Evolutionary conservation across 495 filamentous ascomycete genomes (phyloP).

Genomic region (Xanthoparmelia taractica): DNA sequence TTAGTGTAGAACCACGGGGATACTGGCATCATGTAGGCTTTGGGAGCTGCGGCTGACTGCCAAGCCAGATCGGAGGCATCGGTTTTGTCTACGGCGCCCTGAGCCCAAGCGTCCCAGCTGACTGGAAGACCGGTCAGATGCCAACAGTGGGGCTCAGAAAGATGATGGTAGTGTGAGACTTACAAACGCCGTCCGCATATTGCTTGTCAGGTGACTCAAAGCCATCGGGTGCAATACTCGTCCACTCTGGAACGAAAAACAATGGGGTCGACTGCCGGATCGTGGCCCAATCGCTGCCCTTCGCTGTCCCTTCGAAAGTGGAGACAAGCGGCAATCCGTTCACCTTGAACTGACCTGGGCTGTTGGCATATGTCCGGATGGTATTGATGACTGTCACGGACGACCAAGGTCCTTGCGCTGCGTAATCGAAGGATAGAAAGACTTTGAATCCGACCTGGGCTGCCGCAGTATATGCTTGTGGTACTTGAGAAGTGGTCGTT

Average conservation of each 20-base stretch:
- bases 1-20: constrained; percentile 37
- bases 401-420: constrained; percentile 35
- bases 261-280: constrained; percentile 44
- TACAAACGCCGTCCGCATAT: not conserved
- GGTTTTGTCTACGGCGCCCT: constrained; percentile 35
- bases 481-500: constrained; percentile 47
- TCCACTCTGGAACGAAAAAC: constrained; percentile 58
- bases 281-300: constrained; percentile 47
- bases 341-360: constrained; percentile 29
- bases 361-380: constrained; percentile 47
- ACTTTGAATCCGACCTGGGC: constrained; percentile 51
- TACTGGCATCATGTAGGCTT: constrained; percentile 30
- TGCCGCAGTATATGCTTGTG: constrained; percentile 49
- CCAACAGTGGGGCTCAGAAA: not conserved
- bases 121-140: not conserved
- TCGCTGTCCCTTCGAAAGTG: constrained; percentile 43
- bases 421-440: constrained; percentile 65
- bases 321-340: constrained; percentile 55
- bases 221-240: constrained; percentile 47
- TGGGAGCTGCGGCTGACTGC: constrained; percentile 40
- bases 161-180: not conserved
- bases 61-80: constrained; percentile 53
- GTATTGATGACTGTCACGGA: constrained; percentile 44
- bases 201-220: constrained; percentile 27
- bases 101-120: constrained; percentile 63